Evolutionary conservation across 2,329 filamentous ascomycete genomes (phyloP).

Genomic region (Dothiorella sarmentorum): DNA sequence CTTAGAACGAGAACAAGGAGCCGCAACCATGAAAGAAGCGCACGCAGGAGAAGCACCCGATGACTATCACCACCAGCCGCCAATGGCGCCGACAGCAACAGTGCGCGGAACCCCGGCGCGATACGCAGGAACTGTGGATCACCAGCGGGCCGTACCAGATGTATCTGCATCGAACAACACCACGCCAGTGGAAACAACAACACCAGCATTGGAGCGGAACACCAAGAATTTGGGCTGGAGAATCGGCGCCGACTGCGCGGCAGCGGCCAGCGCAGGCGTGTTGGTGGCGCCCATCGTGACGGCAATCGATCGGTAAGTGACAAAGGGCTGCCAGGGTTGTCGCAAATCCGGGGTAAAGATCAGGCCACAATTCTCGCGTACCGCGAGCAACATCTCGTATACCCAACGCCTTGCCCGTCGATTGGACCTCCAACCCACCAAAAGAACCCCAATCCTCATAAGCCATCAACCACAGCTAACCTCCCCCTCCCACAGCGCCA

Average conservation of each 20-base stretch:
- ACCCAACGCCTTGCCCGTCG: neutral
- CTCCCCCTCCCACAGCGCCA: conserved; percentile 51
- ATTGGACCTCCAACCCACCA: neutral
- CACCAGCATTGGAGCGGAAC: conserved; percentile 57
- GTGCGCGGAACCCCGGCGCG: neutral
- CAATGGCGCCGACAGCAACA: neutral
- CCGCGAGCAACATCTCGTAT: neutral
- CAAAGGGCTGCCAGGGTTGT: neutral
- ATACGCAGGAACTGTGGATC: conserved; percentile 10
- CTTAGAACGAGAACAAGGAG: neutral
- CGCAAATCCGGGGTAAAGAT: conserved; percentile 13
- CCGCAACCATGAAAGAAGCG: neutral
- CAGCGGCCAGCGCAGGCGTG: conserved; percentile 68
- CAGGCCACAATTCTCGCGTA: neutral
- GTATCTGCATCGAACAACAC: neutral
- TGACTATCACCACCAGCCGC: conserved; percentile 3
- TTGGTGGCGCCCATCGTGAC: conserved; percentile 81
- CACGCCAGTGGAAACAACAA: neutral
- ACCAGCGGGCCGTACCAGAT: neutral
- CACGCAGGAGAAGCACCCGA: conserved; percentile 3
- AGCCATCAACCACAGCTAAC: neutral
- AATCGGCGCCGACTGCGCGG: conserved; percentile 63
- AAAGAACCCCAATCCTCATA: neutral
- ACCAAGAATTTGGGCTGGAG: conserved; percentile 67
- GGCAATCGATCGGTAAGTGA: conserved; percentile 74